Conservation (phyloP, 345 rosid genomes). For the Garcia nutans region DNA sequence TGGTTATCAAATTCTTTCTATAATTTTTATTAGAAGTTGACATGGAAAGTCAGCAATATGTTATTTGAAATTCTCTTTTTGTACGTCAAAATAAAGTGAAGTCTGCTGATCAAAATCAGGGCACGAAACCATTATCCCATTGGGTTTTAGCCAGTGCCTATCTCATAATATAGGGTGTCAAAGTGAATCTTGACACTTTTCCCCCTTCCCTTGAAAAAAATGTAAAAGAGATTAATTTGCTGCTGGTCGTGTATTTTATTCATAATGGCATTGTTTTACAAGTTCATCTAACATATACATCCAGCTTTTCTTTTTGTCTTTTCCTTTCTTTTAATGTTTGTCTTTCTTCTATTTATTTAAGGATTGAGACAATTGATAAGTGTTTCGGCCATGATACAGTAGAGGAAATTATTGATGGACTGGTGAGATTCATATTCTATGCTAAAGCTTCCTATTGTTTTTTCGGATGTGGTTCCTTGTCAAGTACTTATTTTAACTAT, state of each 20-base stretch:
- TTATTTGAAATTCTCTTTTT: too few relatives aligned
- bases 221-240: too few relatives aligned
- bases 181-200: too few relatives aligned
- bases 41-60: too few relatives aligned
- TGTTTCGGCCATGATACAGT: slow-evolving; percentile 81
- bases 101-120: too few relatives aligned
- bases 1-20: neutral
- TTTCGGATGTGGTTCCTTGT: neutral
- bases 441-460: neutral
- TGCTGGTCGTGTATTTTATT: too few relatives aligned
- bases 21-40: neutral
- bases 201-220: too few relatives aligned
- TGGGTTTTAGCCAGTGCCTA: too few relatives aligned
- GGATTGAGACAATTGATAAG: slow-evolving; percentile 76
- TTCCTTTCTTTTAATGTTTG: neutral
- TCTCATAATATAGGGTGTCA: too few relatives aligned
- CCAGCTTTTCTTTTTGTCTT: neutral
- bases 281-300: neutral
- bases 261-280: neutral
- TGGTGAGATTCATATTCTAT: slow-evolving; percentile 49
- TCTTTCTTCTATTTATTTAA: slow-evolving; percentile 20
- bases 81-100: too few relatives aligned
- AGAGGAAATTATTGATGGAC: slow-evolving; percentile 77
- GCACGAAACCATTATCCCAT: too few relatives aligned
- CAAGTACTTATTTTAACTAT: neutral